phyloP scores from a whole-genome alignment of 2,329 filamentous ascomycete species.

The Trichophyton equinum region DNA sequence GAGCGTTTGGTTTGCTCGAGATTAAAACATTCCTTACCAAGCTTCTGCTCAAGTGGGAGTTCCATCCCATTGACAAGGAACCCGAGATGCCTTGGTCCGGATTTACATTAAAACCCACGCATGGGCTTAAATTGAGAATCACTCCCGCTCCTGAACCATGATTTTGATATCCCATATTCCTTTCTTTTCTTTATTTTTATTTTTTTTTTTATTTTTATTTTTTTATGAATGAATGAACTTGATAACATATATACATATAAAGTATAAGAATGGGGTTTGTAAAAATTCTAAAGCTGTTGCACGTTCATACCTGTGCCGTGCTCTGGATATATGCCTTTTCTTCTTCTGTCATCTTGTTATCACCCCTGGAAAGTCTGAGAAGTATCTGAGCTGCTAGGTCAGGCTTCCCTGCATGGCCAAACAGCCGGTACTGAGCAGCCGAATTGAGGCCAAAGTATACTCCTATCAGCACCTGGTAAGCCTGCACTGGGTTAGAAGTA shows the following conservation, averaged over 20 bases:
- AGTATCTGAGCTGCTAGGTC: constrained; percentile 24
- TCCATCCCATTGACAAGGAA: background rate
- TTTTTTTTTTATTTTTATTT: too few relatives aligned
- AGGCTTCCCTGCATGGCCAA: constrained; percentile 22
- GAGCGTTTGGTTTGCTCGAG: constrained; percentile 5
- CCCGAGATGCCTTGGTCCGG: background rate
- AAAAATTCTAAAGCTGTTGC: background rate
- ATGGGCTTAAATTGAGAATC: constrained; percentile 2
- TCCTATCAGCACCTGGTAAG: constrained; percentile 20
- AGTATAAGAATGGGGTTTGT: background rate
- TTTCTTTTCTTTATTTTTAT: too few relatives aligned
- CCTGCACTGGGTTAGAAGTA: constrained; percentile 17
- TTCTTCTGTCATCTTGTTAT: constrained; percentile 15
- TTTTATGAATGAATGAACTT: background rate
- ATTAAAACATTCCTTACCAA: constrained; percentile 3
- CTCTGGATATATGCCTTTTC: background rate
- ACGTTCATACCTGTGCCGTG: background rate
- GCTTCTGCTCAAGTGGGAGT: background rate
- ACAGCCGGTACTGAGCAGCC: constrained; percentile 26
- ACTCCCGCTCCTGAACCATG: background rate
- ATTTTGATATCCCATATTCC: too few relatives aligned
- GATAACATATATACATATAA: background rate
- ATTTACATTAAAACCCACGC: constrained; percentile 2
- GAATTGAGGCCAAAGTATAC: constrained; percentile 29
- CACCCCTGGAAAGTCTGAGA: constrained; percentile 19